Base-by-base conservation (phyloP, 306 rosid species). In the Lotus japonicus region DNA sequence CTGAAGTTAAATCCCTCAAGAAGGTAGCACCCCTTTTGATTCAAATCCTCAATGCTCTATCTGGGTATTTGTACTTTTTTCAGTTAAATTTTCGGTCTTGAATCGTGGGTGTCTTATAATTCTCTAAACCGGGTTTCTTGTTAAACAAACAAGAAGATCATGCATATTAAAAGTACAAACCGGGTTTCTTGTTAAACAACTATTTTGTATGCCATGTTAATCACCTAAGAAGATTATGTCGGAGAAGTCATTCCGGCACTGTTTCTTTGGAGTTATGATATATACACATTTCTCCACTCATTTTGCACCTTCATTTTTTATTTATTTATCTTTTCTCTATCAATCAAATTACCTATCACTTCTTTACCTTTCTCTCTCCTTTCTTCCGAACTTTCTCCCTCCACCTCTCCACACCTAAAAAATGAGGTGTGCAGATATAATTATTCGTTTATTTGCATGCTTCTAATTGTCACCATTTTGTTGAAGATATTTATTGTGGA, bases 1-100 rank as follows among this genome's bases (percentile, higher is more conserved):
- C 75, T 58, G 95, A 94, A 82, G 96, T 90, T 73, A 94, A 81
- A 83, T 84, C 96, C 83, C 99, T 90, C 39, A 96, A 94, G 33
- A 94, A 90, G 96, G 97, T 88, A 31, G 58, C 52, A 4, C 0
- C 58, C 50, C 43, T 28, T 64, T 70, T 71, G 15, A 65, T 71
- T 54, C 56, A 1, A 54, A 11, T 61, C 66, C 58, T 56, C 58
- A 60, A 70, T 78, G 58, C 46, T 75, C 14, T 54, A 65, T n/a
- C 51, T 39, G 72, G 71, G 68, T 68, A 11, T 77, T 63, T 9
- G 1, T n/a, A n/a, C n/a, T 63, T 68, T 61, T 67, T 16, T 16
- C 17, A 69, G 42, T 51, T 64, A 36, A 77, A 70, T 46, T 7
- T 35, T 3, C 35, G 3, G 11, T 68, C 19, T 79, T 67, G 4